Evolutionary conservation across 805 yeast species (phyloP).

Genomic region (Torulaspora indica): DNA sequence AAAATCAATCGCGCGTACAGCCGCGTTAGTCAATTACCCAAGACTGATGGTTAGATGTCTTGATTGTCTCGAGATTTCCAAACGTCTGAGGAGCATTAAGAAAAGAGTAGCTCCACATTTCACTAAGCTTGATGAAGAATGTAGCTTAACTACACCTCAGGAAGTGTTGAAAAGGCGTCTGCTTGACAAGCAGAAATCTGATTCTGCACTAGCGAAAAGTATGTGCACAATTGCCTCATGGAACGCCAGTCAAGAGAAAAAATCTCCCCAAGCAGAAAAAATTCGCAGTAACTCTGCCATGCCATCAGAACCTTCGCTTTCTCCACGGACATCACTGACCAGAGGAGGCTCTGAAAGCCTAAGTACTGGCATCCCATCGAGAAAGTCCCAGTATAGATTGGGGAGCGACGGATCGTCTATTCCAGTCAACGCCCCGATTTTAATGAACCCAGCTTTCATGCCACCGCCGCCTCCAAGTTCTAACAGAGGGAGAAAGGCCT

Average conservation of each 20-base stretch:
- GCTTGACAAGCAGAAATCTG: slow-evolving; percentile 12
- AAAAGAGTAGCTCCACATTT: slow-evolving; percentile 17
- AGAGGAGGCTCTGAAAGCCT: slow-evolving; percentile 8
- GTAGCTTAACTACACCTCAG: slow-evolving; percentile 4
- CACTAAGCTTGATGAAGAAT: slow-evolving; percentile 12
- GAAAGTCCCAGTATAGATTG: slow-evolving; percentile 6
- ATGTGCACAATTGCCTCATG: slow-evolving; percentile 8
- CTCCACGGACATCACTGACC: slow-evolving; percentile 22
- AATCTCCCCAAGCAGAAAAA: slow-evolving; percentile 6
- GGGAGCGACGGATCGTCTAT: slow-evolving; percentile 6
- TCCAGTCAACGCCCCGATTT: slow-evolving; percentile 9
- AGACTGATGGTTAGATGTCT: slow-evolving; percentile 46
- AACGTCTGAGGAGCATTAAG: slow-evolving; percentile 21
- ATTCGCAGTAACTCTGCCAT: slow-evolving; percentile 13
- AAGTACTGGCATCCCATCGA: slow-evolving; percentile 2
- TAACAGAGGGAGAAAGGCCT: slow-evolving; percentile 13
- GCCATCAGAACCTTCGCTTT: slow-evolving; percentile 10
- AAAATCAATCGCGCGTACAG: slow-evolving; percentile 57
- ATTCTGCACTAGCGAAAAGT: slow-evolving; percentile 10
- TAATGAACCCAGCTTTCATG: slow-evolving; percentile 20
- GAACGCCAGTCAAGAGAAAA: background rate
- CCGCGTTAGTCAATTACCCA: slow-evolving; percentile 58
- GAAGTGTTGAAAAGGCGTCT: slow-evolving; percentile 8
- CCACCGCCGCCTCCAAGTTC: slow-evolving; percentile 15
- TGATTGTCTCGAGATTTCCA: slow-evolving; percentile 33